phyloP scores from a whole-genome alignment of 73 alveolate species.

The Paramecium octaurelia region DNA sequence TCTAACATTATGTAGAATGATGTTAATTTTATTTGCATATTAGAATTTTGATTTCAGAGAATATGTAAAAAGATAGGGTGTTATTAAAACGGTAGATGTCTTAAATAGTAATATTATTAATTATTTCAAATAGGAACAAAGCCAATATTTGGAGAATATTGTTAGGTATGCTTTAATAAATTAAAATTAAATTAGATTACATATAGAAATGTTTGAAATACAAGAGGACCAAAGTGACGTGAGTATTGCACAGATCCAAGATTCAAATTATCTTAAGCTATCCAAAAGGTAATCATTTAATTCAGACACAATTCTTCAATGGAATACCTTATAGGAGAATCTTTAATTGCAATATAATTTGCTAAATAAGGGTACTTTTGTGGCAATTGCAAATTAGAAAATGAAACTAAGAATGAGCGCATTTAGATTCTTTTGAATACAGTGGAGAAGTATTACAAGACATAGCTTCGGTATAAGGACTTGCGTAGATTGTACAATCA shows the following conservation, averaged over 20 bases:
- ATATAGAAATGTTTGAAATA: not conserved
- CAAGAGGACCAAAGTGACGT: not conserved
- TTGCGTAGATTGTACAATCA: not conserved
- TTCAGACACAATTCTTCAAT: not conserved
- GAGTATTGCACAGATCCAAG: not conserved
- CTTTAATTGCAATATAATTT: slow-evolving; percentile 14
- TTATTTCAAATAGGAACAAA: not conserved
- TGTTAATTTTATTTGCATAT: too few species aligned
- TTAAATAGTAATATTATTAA: too few species aligned
- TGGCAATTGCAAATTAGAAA: not conserved
- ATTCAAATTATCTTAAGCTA: not conserved
- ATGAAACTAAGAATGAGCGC: slow-evolving; percentile 32
- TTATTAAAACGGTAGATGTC: too few species aligned
- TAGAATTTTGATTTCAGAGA: too few species aligned
- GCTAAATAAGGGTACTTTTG: not conserved
- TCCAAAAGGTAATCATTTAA: not conserved
- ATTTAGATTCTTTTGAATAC: not conserved
- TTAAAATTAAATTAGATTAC: not conserved
- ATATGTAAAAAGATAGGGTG: too few species aligned
- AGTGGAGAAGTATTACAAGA: not conserved
- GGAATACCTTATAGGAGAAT: slow-evolving; percentile 19
- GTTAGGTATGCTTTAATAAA: not conserved
- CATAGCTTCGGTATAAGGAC: slow-evolving; percentile 18
- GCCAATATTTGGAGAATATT: not conserved
- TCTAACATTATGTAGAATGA: too few species aligned